Base-by-base conservation (phyloP, 805 yeast genomes). In the Kurtzmaniella cleridarum region DNA sequence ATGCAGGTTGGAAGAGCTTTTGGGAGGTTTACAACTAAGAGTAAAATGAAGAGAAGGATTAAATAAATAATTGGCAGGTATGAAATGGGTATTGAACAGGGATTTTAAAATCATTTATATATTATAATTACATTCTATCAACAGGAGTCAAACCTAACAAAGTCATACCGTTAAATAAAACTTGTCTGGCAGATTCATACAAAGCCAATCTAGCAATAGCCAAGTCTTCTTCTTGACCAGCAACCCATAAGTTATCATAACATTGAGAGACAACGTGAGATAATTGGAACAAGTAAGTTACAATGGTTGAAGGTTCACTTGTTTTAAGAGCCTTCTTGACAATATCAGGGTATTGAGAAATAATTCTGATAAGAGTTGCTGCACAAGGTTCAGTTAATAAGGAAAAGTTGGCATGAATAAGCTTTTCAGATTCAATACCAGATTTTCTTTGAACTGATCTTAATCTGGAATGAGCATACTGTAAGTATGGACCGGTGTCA, bases 401-500 rank as follows among this genome's bases (percentile, higher is more conserved):
- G 24, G 75, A 66, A 54, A 68, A 74, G 59, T 86, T 77, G 41
- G 84, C 83, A 15, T 55, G 55, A 31, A 53, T 42, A 55, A 72
- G 62, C 38, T 71, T 64, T 20, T 65, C 70, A 15, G 64, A 60
- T 44, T 62, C 41, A 48, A 60, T 55, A 23, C 64, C 68, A 15
- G 95, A 78, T 53, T 86, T 87, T 71, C 98, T 84, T 67, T 87
- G 90, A 53, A 93, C 89, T 5, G 97, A 89, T 67, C 95, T 79
- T 59, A 93, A 79, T 66, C 98, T 86, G 15, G 98, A 89, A 68
- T 93, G 98, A 32, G 98, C 98, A 59, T 93, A 93, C 67, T 93
- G 98, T 61, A 93, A 76, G 69, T 93, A 93, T 43, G 98, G 98
- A 60, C 98, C 98, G 41, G 98, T 93, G 66, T 93, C 98, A 66